Base-by-base conservation (phyloP, 2,329 filamentous ascomycete genomes). In the Tolypocladium pustulatum region DNA sequence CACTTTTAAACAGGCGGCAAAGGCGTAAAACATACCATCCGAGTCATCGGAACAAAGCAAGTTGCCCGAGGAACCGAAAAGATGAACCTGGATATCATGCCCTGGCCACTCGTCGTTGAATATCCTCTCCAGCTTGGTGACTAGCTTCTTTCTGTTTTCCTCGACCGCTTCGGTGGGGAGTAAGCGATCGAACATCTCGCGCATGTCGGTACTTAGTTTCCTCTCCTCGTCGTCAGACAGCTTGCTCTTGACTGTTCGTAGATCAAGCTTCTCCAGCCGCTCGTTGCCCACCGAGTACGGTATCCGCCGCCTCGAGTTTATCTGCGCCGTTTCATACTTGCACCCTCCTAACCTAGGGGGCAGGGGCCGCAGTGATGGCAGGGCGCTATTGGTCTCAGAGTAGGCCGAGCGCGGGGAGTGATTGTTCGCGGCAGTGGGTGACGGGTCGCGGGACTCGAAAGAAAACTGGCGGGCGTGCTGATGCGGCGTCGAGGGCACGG, bases 41-140 rank as follows among this genome's bases (percentile, higher is more conserved):
- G 94, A 99, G 69, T 97, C 91, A 72, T 91, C 92, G 38, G 93
- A 96, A 73, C 91, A 97, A 59, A 99, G 78, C 71, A 94, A 77
- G 73, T 99, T 99, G 54, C 94, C 94, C 5, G 94, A 97, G 6
- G 94, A 97, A n/a, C 94, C 94, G 80, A 99, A 99, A 20, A 97
- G 85, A 71, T 94, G 88, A 40, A 97, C 94, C 64, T 84, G 86
- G 68, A 97, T 97, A 61, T 95, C 83, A 67, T 91, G 88, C 1
- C 89, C 91, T 1, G 94, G 94, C 90, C 93, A 99, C 69, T 95
- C 86, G 9, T 89, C 83, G 67, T 95, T 94, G 70, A 99, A 85
- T 46, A 97, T 84, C 64, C 82, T 87, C 73, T 96, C 89, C 67
- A 99, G 76, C 75, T 97, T 99, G 64, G 81, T 78, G n/a, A 97